Evolutionary conservation across 164 flowering plant species (phyloP).

Genomic region (Nymphaea thermarum): DNA sequence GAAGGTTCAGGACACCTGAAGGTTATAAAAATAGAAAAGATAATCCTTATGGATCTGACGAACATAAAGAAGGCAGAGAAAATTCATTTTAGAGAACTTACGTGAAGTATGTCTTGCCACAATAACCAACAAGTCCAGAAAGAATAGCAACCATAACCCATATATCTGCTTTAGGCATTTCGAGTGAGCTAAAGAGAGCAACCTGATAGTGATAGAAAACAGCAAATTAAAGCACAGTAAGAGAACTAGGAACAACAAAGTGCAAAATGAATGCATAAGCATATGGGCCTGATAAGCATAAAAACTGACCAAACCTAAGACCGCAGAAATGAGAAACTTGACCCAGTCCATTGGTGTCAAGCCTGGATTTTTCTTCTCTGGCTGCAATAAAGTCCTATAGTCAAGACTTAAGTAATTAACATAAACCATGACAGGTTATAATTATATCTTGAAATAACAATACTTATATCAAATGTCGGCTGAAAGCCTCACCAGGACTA

Average conservation of each 20-base stretch:
- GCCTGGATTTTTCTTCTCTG: constrained; percentile 95
- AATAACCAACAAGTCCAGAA: constrained; percentile 74
- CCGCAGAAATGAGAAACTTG: constrained; percentile 68
- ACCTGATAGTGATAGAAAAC: constrained; percentile 46
- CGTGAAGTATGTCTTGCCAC: constrained; percentile 96
- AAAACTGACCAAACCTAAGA: constrained; percentile 70
- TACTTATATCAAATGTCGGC: not conserved
- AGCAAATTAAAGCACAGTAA: not conserved
- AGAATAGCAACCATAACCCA: constrained; percentile 76
- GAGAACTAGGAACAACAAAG: not conserved
- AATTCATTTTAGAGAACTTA: constrained; percentile 16
- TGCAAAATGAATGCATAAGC: not conserved
- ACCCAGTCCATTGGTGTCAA: constrained; percentile 99
- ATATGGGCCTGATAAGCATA: not conserved
- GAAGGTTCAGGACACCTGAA: too few species aligned
- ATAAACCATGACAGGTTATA: not conserved
- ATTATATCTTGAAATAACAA: not conserved
- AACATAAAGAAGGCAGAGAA: too few species aligned
- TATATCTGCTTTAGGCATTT: constrained; percentile 63
- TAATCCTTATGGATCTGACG: too few species aligned
- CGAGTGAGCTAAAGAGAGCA: constrained; percentile 64
- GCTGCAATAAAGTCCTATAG: constrained; percentile 27
- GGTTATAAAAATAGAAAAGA: too few species aligned
- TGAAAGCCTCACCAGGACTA: constrained; percentile 60
- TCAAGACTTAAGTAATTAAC: too few species aligned